A percentile compares a stretch with the other conserved stretches of the same genome.
These are phyloP conservation scores for Nymphaea thermarum DNA, from an alignment of 164 flowering plant genomes.

Conservation along the genomic window DNA sequence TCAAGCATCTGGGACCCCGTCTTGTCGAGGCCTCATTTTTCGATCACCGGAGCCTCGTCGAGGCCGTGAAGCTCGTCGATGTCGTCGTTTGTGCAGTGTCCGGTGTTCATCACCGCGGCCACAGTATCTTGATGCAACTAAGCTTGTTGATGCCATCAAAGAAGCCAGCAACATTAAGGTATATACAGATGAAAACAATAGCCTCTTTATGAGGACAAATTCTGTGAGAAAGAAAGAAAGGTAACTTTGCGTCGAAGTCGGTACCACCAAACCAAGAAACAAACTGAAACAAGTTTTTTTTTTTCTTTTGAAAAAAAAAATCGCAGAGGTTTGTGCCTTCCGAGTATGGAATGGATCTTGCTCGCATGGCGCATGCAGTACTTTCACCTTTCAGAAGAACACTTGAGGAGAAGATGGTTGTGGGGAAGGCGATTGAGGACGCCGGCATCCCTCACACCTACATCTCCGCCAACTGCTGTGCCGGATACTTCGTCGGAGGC, in stretches of 20 bases:
- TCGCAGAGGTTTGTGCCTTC: constrained; percentile 16
- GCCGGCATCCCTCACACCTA: constrained; percentile 18
- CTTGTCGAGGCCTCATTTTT: constrained; percentile 35
- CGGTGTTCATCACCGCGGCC: constrained; percentile 54
- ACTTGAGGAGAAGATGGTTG: constrained; percentile 16
- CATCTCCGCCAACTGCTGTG: constrained; percentile 18
- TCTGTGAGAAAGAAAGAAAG: too few relatives aligned
- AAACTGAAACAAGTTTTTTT: too few relatives aligned
- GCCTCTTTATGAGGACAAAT: too few relatives aligned
- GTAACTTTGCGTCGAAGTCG: too few relatives aligned
- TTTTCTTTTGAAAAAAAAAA: background rate
- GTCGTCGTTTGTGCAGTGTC: constrained; percentile 58
- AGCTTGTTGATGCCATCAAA: constrained; percentile 62
- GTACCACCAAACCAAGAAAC: too few relatives aligned
- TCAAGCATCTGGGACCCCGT: constrained; percentile 44
- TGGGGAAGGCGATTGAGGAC: constrained; percentile 14
- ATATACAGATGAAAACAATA: too few relatives aligned
- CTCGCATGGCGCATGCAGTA: constrained; percentile 12
- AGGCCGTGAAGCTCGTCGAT: constrained; percentile 55
- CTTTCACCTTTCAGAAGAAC: constrained; percentile 12
- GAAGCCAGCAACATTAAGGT: constrained; percentile 70
- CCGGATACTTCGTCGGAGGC: constrained; percentile 13
- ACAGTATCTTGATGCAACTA: constrained; percentile 46
- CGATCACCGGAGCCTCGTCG: constrained; percentile 53
- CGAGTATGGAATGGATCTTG: constrained; percentile 15